Evolutionary conservation across 495 filamentous ascomycete genomes (phyloP), one percentile per base, ranked within the genome.

Genomic region (Hamigera avellanea): DNA sequence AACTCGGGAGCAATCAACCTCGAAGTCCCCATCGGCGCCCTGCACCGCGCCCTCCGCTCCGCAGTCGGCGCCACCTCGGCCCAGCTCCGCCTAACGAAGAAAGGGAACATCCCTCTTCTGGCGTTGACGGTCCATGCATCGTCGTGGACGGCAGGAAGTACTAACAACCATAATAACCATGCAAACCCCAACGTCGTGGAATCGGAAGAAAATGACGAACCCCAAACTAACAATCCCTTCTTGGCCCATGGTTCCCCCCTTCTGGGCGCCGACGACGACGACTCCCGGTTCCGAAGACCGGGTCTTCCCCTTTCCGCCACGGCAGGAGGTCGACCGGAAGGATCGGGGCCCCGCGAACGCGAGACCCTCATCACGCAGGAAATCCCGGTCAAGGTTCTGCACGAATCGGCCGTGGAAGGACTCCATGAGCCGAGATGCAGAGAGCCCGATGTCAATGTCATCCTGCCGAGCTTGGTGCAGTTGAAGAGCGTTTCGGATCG

Each of bases 331-430:
- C 64, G 57, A 16, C 47, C 65, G 25, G 57, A 59, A 26, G 63
- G 65, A 44, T 44, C 42, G 31, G 45, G 54, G 13, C 46, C 59
- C 3, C 62, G 66, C 17, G 80, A 84, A 41, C 77, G 79, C 45
- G 86, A 94, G 53, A 89, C 86, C 25, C 67, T 85, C 48, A 78
- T 98, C 47, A 94, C 86, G n/a, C 93, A 98, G 50, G 86, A 95
- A 56, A 75, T 96, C 17, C 91, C 93, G n/a, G 77, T 95, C 33
- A 77, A 86, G 3, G 86, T 98, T 3, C 73, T 98, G 3, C 78
- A 80, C 44, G 73, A 82, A 1, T 71, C 75, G 13, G 78, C 76
- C 0, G 85, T 98, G 1, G 82, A 86, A 37, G 81, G 75, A 10
- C 78, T 95, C 26, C 84, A 88, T 56, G 88, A 98, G 58, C 91